A percentile compares a stretch with the other conserved stretches of the same genome.
Conservation (phyloP, 148 eudicot species). For the Vaccinium myrtillus region DNA sequence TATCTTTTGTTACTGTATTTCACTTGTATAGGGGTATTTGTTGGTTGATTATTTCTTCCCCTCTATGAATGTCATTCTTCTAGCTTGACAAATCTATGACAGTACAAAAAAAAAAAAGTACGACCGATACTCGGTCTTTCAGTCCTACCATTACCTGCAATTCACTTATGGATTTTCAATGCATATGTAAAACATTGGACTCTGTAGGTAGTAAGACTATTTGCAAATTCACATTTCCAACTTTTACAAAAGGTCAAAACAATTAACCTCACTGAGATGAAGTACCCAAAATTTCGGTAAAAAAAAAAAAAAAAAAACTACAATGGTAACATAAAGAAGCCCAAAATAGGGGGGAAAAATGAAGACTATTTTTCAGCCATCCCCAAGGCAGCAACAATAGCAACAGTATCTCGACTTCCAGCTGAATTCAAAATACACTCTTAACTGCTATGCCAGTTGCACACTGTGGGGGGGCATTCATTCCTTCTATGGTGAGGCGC, state of each 20-base stretch:
- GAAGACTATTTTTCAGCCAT: constrained; percentile 27
- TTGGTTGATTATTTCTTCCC: not conserved
- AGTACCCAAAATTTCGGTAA: constrained; percentile 25
- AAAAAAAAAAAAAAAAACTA: constrained; percentile 11
- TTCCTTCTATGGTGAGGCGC: constrained; percentile 13
- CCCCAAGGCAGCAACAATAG: constrained; percentile 20
- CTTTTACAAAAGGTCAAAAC: constrained; percentile 17
- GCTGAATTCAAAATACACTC: constrained; percentile 10
- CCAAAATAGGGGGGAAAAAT: constrained; percentile 21
- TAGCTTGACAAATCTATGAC: no score
- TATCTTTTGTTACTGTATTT: no score
- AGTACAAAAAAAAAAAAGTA: no score
- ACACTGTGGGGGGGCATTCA: constrained; percentile 14
- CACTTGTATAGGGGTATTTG: not conserved
- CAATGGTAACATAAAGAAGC: not conserved
- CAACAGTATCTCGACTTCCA: constrained; percentile 19
- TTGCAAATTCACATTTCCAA: constrained; percentile 16
- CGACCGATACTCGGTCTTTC: not conserved
- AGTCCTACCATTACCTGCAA: not conserved
- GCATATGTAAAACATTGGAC: not conserved
- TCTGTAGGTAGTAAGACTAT: not conserved
- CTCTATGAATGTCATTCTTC: not conserved
- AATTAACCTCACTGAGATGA: constrained; percentile 10
- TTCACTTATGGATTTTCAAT: not conserved
- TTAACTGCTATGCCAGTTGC: constrained; percentile 23